These are phyloP conservation scores for Letharia columbiana DNA, from an alignment of 495 filamentous ascomycete species.

Conservation along the genomic window DNA sequence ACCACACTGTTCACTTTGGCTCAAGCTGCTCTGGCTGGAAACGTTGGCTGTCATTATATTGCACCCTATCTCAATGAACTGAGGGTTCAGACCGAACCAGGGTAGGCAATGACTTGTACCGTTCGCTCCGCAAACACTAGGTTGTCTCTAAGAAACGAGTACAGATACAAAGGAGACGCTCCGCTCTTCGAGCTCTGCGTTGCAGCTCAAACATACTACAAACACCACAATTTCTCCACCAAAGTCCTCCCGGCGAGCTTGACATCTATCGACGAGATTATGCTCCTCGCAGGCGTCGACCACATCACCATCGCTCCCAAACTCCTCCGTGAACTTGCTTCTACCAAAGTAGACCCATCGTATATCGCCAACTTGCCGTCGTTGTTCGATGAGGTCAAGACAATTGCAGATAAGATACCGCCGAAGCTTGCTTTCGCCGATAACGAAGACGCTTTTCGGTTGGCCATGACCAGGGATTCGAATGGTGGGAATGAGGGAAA, in stretches of 20 bases:
- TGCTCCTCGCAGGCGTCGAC: background rate
- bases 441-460: background rate
- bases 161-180: background rate
- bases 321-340: background rate
- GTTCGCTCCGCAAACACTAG: background rate
- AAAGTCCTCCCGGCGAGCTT: background rate
- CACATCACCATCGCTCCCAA: background rate
- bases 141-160: background rate
- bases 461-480: background rate
- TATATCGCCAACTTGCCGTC: background rate
- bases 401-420: background rate
- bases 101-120: background rate
- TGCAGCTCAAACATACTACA: background rate
- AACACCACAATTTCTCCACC: background rate
- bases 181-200: background rate
- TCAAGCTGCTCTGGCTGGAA: background rate
- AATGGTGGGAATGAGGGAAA: background rate
- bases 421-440: background rate
- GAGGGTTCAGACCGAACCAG: background rate
- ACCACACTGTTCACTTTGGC: slow-evolving; percentile 1
- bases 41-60: background rate
- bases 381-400: background rate
- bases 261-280: background rate
- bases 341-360: background rate
- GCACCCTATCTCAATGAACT: slow-evolving; percentile 1